These are phyloP conservation scores for Camptophora hylomeconis DNA, from an alignment of 2,329 filamentous ascomycete species.

Conservation along the genomic window DNA sequence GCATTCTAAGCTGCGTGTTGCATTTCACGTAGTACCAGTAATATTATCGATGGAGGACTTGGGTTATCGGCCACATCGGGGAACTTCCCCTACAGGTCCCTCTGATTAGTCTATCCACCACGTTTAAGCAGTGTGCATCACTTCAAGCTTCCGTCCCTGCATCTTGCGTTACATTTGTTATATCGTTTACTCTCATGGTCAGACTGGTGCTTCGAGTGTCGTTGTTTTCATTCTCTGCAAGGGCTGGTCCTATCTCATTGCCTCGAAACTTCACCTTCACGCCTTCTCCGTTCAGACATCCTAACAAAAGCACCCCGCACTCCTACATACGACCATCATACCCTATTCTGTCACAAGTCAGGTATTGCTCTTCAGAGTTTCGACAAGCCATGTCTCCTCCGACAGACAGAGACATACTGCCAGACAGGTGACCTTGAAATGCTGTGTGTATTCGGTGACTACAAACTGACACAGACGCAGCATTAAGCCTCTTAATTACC, in stretches of 20 bases:
- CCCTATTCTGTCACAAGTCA: slow-evolving; percentile 9
- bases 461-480: slow-evolving; percentile 22
- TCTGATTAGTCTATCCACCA: too few relatives aligned
- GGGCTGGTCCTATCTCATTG: slow-evolving; percentile 13
- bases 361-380: slow-evolving; percentile 29
- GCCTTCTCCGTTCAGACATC: slow-evolving; percentile 7
- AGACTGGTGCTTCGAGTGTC: slow-evolving; percentile 4
- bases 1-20: too few relatives aligned
- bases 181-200: slow-evolving; percentile 3
- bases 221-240: slow-evolving; percentile 9
- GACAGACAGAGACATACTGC: slow-evolving; percentile 32
- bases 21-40: too few relatives aligned
- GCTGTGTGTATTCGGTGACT: background rate
- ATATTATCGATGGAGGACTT: too few relatives aligned
- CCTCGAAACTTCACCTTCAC: slow-evolving; percentile 5
- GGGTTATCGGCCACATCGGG: too few relatives aligned
- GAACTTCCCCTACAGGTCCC: too few relatives aligned
- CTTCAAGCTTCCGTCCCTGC: too few relatives aligned
- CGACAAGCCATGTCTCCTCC: slow-evolving; percentile 27
- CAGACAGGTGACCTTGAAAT: slow-evolving; percentile 20
- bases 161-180: too few relatives aligned
- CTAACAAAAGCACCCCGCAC: slow-evolving; percentile 2
- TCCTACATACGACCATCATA: slow-evolving; percentile 1
- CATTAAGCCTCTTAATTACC: slow-evolving; percentile 77
- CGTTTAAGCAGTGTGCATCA: too few relatives aligned